Evolutionary conservation across 305 asterid genomes (phyloP), one percentile per base, ranked within the genome.

Genomic region (Solanum hybrid): DNA sequence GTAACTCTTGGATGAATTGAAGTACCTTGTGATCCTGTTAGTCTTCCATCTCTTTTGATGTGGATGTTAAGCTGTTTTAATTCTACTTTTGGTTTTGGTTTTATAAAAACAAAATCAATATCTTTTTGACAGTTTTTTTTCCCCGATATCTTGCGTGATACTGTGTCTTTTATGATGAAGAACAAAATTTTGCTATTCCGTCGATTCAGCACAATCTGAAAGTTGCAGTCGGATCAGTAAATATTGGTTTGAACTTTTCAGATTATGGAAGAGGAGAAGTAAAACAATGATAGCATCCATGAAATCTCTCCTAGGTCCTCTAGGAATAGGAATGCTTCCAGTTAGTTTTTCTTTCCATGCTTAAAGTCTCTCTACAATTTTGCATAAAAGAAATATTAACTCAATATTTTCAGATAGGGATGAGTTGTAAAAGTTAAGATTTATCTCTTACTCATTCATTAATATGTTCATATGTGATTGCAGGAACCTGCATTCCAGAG

Each of bases 401-500:
- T 85, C 46, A 3, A 56, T 32, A 56, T 31, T 85, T 51, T 84
- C 73, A 31, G 87, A 3, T 51, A 51, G 22, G 87, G 22, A 85
- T 85, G 88, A 85, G 46, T 56, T 12, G 22, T 32, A 85, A 56
- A 56, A 56, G 11, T 10, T 85, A 22, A 85, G 77, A 20, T 85
- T 56, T 60, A 31, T 75, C 16, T 40, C 73, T 17, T 84, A 56
- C 84, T 90, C 35, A 94, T 89, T 64, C 87, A 36, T 87, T 84
- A 38, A 76, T 75, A 72, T 32, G 90, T 91, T 90, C 46, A 87
- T 87, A 81, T 91, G 79, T 87, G 71, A 82, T 92, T 69, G 72
- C 93, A 98, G 99, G 99, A 98, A 92, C 95, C 97, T 89, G 96
- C 98, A 90, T 96, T 98, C 91, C 98, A 89, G 93, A 95, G 95